Evolutionary conservation across 371 early-diverging fungal species (phyloP), one percentile per base, ranked within the genome.

Genomic region (Circinella umbellata): DNA sequence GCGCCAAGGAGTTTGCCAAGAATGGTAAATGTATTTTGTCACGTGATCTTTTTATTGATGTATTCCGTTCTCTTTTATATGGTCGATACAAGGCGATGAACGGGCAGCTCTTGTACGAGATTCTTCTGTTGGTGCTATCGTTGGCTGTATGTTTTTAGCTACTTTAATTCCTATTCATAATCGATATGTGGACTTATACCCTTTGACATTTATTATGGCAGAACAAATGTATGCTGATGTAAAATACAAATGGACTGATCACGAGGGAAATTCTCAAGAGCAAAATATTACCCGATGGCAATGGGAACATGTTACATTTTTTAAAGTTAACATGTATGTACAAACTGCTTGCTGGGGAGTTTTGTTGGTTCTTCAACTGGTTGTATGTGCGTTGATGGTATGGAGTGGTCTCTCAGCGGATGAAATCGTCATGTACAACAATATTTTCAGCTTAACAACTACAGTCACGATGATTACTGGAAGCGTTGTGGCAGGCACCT

Each of bases 81-180:
- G 27, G 27, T 27, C 27, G 3, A 73, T 79, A 46, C 62, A 51
- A 10, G 80, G 81, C 35, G 75, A 86, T 70, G 78, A 72, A 17
- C 80, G 86, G 14, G 61, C 78, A 14, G 71, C 77, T 4, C 55
- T 84, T n/a, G 66, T 86, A 18, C 78, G 84, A 39, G 84, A 86
- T 61, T 84, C 86, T 1, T 61, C 75, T 35, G 73, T 77, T 1
- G 82, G 81, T 0, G 76, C 73, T 13, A 47, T 80, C 9, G 69
- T 83, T 47, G 80, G 80, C 67, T 4, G 75, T 3, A 66, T 80
- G 68, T 86, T 86, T 64, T 55, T 81, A 7, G 37, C 76, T 4
- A 79, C 83, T 3, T 39, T 86, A n/a, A 75, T 86, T 15, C 86
- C 86, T 14, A 36, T 84, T 49, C 65, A 63, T n/a, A 51, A 14